Conservation (phyloP, 2,329 filamentous ascomycete species). For the Aspergillus oerlinghausenensis region DNA sequence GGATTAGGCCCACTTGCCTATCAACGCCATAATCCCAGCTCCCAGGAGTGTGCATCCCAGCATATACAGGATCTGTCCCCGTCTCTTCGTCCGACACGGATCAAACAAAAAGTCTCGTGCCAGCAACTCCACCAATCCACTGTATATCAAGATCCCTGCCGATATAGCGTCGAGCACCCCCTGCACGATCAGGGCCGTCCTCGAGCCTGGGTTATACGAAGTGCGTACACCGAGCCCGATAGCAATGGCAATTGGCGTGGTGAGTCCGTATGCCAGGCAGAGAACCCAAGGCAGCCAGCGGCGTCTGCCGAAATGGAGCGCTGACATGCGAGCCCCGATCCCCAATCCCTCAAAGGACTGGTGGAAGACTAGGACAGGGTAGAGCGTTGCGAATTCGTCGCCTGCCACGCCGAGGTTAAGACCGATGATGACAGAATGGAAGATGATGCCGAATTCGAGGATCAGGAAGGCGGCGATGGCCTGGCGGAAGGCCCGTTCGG, state of each 20-base stretch:
- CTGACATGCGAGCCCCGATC: constrained; percentile 57
- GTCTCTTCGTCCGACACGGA: constrained; percentile 39
- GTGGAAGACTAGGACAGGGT: constrained; percentile 60
- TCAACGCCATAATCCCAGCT: constrained; percentile 44
- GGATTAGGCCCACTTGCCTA: constrained; percentile 48
- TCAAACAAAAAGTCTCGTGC: constrained; percentile 51
- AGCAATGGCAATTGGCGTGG: constrained; percentile 49
- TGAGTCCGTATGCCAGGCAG: constrained; percentile 47
- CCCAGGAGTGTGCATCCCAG: constrained; percentile 39
- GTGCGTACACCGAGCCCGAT: constrained; percentile 45
- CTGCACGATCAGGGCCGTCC: constrained; percentile 41
- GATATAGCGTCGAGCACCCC: constrained; percentile 46
- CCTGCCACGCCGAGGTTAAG: constrained; percentile 58
- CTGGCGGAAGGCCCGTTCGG: constrained; percentile 30
- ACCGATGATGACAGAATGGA: constrained; percentile 61
- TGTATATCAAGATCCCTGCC: constrained; percentile 49
- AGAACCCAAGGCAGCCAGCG: constrained; percentile 48
- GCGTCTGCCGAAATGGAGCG: constrained; percentile 48
- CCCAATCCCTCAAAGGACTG: constrained; percentile 61
- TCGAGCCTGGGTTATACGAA: constrained; percentile 40
- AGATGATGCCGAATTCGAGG: constrained; percentile 59
- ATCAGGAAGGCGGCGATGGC: constrained; percentile 41
- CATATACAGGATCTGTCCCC: constrained; percentile 40
- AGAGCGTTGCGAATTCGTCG: constrained; percentile 54
- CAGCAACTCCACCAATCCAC: constrained; percentile 47